Evolutionary conservation across 2,329 filamentous ascomycete species (phyloP), one percentile per base, ranked within the genome.

Genomic region (Alternaria angustiovoidea): DNA sequence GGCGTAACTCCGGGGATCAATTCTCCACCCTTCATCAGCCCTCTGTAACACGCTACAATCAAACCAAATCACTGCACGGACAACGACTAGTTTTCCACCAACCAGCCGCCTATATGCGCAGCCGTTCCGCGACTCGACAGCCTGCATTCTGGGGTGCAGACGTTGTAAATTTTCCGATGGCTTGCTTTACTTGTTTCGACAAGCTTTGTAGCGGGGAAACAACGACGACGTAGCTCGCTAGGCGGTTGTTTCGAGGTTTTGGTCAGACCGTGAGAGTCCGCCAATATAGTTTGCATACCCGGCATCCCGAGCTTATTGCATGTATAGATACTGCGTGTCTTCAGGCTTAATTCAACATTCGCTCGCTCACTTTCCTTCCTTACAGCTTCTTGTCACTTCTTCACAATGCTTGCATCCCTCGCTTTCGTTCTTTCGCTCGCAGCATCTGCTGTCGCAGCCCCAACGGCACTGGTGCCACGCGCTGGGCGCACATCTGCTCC

Each of bases 401-500:
- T 54, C 41, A 64, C 48, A 20, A 72, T 72, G 68, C 59, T 63
- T 48, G 48, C 57, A 18, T 59, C 59, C 8, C 52, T 73, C 22
- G 38, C 60, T 22, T 56, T 74, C n/a, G 41, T 71, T 20, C 51
- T 71, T 52, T 66, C 68, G 36, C 62, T 75, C 20, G 59, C 62
- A 34, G 66, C 63, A 20, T 63, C 66, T 4, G 65, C 62, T 41
- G 36, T 64, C 30, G 71, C 70, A 57, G 72, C 68, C 26, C 71
- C 72, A 44, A 34, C 63, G 24, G 46, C 58, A 18, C 59, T 71
- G 22, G 51, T 54, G 7, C 51, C 67, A 38, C 71, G 71, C 22
- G 72, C 75, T 39, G 71, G 71, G 44, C 77, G 82, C 43, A 83
- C 81, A 7, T 75, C 78, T 24, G 73, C 83, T 16, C 86, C 86